Evolutionary conservation across 805 yeast genomes (phyloP), one percentile per base, ranked within the genome.

Genomic region (Cyberlindnera saturnus): DNA sequence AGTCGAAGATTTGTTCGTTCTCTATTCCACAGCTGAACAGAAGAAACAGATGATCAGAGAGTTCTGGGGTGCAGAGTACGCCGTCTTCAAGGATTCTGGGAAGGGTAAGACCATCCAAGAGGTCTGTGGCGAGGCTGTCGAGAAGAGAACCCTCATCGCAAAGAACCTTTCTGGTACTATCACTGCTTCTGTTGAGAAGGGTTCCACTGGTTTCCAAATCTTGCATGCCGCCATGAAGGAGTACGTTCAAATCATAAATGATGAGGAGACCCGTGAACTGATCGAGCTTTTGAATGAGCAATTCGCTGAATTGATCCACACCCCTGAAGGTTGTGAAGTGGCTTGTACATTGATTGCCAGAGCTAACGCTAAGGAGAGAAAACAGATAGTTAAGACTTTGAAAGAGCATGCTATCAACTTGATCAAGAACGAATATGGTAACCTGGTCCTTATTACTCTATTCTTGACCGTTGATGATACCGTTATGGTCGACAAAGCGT

Each of bases 201-300:
- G 98, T 6, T 88, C 96, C 3, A 84, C 95, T 20, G 98, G 98
- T 33, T 91, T 91, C 74, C 95, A 89, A 63, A 84, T 91, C 51
- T 76, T 91, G 61, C 98, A 91, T 64, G 96, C 96, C 32, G 96
- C 95, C 40, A 88, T 91, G 96, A 82, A 75, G 60, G 96, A 91
- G 63, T 88, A 85, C 57, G 76, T 80, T 38, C 76, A 81, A 48
- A 82, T 88, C 47, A 79, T 88, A 49, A 79, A 79, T 47, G 79
- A 74, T 37, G 73, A 75, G 34, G 91, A 87, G 62, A 76, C 81
- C 45, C 74, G 84, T 53, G 96, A 86, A 42, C 81, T 91, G 57
- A 78, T 89, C 52, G 96, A 89, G 48, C 67, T 88, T 36, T 69
- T 91, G 48, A 76, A 80, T 41, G 97, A 90, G 59, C 96, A 89